Percentiles rank a stretch among this genome's conserved stretches.
phyloP scores from a whole-genome alignment of 768 basidiomycete species.

The Tylopilus sp. region DNA sequence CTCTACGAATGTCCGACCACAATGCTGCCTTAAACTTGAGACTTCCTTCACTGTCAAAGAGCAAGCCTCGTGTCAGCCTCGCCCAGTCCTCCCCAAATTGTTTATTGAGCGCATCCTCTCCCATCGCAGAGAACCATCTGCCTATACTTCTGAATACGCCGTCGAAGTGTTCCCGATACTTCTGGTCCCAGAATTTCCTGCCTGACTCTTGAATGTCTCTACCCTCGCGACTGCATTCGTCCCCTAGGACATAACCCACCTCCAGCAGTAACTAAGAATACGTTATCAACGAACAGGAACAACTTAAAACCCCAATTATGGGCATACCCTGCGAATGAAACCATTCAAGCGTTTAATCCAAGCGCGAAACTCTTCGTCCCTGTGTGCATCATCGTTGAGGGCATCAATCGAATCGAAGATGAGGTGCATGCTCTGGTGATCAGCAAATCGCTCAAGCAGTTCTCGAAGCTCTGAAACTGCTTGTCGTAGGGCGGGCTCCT shows the following conservation, averaged over 20 bases:
- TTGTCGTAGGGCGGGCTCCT: constrained; percentile 55
- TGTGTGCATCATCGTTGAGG: constrained; percentile 68
- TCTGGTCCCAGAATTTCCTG: constrained; percentile 70
- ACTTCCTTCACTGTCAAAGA: constrained; percentile 73
- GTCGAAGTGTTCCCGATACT: constrained; percentile 78
- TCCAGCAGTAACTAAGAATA: constrained; percentile 62
- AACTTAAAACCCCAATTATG: background rate
- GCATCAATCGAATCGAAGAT: constrained; percentile 69
- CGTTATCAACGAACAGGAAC: background rate
- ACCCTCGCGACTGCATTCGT: constrained; percentile 65
- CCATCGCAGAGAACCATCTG: constrained; percentile 82
- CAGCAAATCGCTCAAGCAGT: constrained; percentile 89
- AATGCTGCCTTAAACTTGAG: constrained; percentile 86
- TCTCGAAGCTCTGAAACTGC: constrained; percentile 66
- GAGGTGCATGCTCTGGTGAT: constrained; percentile 59
- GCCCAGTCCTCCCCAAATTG: constrained; percentile 83
- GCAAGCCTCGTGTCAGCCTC: constrained; percentile 75
- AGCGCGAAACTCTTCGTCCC: constrained; percentile 67
- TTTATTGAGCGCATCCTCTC: constrained; percentile 79
- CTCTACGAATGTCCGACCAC: constrained; percentile 83
- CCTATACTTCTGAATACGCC: constrained; percentile 66
- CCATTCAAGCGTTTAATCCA: constrained; percentile 68
- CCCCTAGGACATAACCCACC: constrained; percentile 82
- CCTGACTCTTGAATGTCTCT: constrained; percentile 64
- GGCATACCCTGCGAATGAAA: constrained; percentile 61